These are phyloP conservation scores for Kwoniella sp. DNA, from an alignment of 768 basidiomycete species.

Conservation along the genomic window DNA sequence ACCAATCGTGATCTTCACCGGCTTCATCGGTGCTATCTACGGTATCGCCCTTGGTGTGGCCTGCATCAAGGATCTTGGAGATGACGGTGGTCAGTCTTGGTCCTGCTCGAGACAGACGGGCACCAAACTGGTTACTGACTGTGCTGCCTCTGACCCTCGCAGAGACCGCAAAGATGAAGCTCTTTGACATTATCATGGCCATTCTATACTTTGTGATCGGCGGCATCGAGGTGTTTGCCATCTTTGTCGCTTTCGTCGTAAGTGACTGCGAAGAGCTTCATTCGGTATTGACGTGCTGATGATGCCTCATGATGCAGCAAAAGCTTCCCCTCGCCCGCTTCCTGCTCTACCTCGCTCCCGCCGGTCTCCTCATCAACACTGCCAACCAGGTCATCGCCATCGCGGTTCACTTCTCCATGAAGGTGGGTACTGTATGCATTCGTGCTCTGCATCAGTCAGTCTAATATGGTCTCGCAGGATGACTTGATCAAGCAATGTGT, in stretches of 20 bases:
- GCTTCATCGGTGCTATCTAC: conserved; percentile 38
- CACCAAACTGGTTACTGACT: too few species aligned
- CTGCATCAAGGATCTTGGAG: conserved; percentile 12
- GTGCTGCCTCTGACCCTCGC: too few species aligned
- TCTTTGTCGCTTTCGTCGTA: conserved; percentile 32
- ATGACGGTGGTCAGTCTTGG: conserved; percentile 5
- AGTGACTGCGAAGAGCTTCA: too few species aligned
- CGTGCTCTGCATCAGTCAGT: too few species aligned
- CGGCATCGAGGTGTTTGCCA: conserved; percentile 24
- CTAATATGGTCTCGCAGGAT: too few species aligned
- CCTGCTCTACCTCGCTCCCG: conserved; percentile 32
- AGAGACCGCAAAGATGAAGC: conserved; percentile 25
- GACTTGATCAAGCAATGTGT: conserved; percentile 40
- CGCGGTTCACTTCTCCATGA: conserved; percentile 33
- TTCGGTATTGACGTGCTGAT: too few species aligned
- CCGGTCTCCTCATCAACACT: conserved; percentile 34
- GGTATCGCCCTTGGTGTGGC: conserved; percentile 34
- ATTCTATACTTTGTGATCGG: conserved; percentile 38
- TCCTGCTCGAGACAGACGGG: too few species aligned
- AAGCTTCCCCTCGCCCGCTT: conserved; percentile 25
- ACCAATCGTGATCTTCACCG: conserved; percentile 32
- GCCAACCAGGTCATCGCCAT: conserved; percentile 29
- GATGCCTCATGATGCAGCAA: conserved; percentile 19
- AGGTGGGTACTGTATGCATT: too few species aligned
- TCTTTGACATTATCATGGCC: conserved; percentile 31